Evolutionary conservation across 2,329 filamentous ascomycete genomes (phyloP).

Genomic region (Cadophora gregata): DNA sequence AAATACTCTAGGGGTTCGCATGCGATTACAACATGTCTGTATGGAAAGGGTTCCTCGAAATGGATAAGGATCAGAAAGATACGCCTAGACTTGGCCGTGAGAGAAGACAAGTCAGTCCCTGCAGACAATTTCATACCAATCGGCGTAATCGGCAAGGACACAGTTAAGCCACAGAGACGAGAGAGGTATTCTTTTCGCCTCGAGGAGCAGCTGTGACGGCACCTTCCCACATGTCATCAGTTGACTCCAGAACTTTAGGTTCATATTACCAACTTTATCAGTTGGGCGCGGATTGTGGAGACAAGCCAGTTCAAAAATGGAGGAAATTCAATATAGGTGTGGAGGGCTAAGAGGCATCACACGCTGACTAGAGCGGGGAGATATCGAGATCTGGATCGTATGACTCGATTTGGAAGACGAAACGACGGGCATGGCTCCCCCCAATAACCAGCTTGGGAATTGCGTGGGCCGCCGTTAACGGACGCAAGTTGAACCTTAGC

Average conservation of each 20-base stretch:
- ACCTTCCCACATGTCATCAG: constrained; percentile 33
- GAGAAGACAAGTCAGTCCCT: constrained; percentile 29
- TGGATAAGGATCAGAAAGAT: constrained; percentile 42
- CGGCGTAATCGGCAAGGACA: constrained; percentile 28
- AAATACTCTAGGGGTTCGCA: constrained; percentile 33
- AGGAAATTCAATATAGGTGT: constrained; percentile 39
- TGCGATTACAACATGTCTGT: constrained; percentile 30
- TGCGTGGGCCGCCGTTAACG: constrained; percentile 39
- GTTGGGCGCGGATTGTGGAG: constrained; percentile 39
- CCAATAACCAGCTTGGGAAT: constrained; percentile 27
- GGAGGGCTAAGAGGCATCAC: constrained; percentile 42
- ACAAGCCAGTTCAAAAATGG: constrained; percentile 43
- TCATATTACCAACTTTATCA: constrained; percentile 36
- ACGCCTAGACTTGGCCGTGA: constrained; percentile 26
- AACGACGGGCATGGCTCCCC: constrained; percentile 30
- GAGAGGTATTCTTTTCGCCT: constrained; percentile 26
- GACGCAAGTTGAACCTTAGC: constrained; percentile 33
- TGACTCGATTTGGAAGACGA: constrained; percentile 43
- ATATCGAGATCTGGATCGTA: constrained; percentile 40
- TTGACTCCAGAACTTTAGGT: constrained; percentile 26
- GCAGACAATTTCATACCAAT: constrained; percentile 33
- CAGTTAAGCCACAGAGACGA: constrained; percentile 32
- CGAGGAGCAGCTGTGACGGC: constrained; percentile 28
- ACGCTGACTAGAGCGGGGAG: constrained; percentile 36
- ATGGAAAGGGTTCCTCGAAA: constrained; percentile 53